These are phyloP conservation scores for Jimgerdemannia lactiflua DNA, from an alignment of 192 early-diverging fungal species.

Conservation along the genomic window DNA sequence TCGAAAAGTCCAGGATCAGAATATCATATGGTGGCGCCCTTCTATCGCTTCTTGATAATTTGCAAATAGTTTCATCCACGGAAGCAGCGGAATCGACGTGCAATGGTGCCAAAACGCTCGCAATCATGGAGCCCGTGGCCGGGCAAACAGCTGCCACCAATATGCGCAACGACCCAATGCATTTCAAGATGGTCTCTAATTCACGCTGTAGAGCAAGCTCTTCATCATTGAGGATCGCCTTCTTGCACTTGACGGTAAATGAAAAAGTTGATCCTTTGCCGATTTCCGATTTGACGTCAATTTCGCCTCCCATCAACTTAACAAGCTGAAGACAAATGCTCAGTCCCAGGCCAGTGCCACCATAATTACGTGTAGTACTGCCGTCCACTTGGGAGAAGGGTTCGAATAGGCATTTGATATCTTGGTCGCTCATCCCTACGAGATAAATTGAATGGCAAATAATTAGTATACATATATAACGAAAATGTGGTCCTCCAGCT, in stretches of 20 bases:
- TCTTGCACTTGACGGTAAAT: slow-evolving; percentile 16
- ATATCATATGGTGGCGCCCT: slow-evolving; percentile 2
- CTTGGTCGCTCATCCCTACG: slow-evolving; percentile 18
- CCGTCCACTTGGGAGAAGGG: slow-evolving; percentile 65
- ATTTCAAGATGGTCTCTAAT: background rate
- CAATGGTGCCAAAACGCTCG: background rate
- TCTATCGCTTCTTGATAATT: background rate
- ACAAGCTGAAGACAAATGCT: slow-evolving; percentile 47
- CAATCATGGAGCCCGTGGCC: slow-evolving; percentile 2
- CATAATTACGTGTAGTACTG: slow-evolving; percentile 46
- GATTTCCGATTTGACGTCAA: slow-evolving; percentile 37
- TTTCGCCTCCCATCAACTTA: slow-evolving; percentile 34
- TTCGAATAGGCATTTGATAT: slow-evolving; percentile 47
- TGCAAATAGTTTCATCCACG: background rate
- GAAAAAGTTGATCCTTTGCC: slow-evolving; percentile 38
- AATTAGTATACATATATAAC: no score
- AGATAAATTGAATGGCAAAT: no score
- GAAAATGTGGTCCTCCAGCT: no score
- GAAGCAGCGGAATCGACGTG: background rate
- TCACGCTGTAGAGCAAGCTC: slow-evolving; percentile 6
- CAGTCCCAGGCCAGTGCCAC: slow-evolving; percentile 44
- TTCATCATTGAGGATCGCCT: background rate
- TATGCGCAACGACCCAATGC: slow-evolving; percentile 23
- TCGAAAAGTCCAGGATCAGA: slow-evolving; percentile 13
- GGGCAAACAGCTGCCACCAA: slow-evolving; percentile 5